phyloP scores from a whole-genome alignment of 2,329 filamentous ascomycete species.

The Trichophyton verrucosum region DNA sequence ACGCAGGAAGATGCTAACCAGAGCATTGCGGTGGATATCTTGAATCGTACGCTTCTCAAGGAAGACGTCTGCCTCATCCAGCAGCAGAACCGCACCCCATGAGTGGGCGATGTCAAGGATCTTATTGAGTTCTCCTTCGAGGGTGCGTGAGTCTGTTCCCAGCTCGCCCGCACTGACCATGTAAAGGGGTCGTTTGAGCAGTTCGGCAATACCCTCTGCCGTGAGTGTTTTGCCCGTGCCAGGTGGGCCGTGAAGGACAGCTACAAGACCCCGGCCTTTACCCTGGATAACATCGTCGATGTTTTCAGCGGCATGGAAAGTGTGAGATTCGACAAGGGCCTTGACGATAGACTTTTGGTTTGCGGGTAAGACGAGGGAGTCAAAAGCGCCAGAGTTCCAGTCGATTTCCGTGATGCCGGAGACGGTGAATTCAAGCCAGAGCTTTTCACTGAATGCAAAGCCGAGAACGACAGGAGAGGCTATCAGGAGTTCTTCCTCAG shows the following conservation, averaged over 20 bases:
- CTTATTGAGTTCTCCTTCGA: constrained; percentile 68
- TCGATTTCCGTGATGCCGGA: constrained; percentile 66
- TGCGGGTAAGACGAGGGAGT: constrained; percentile 59
- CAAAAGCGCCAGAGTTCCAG: constrained; percentile 75
- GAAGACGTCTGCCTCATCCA: constrained; percentile 79
- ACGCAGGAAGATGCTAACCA: constrained; percentile 77
- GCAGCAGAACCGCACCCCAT: constrained; percentile 73
- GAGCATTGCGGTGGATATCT: constrained; percentile 71
- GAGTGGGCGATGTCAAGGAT: constrained; percentile 76
- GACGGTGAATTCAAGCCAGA: constrained; percentile 80
- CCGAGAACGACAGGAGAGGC: constrained; percentile 75
- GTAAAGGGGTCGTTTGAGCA: constrained; percentile 70
- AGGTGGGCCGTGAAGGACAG: constrained; percentile 70
- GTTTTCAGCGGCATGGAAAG: constrained; percentile 65
- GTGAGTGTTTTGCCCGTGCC: constrained; percentile 84
- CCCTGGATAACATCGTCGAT: constrained; percentile 75
- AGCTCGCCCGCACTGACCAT: constrained; percentile 73
- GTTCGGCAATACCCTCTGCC: constrained; percentile 72
- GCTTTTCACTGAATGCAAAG: constrained; percentile 76
- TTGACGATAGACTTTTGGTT: constrained; percentile 58
- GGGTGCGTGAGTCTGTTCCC: constrained; percentile 59
- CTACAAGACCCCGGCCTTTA: constrained; percentile 75
- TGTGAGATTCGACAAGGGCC: constrained; percentile 72
- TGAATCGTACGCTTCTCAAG: constrained; percentile 71
- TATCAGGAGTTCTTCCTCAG: constrained; percentile 71